Base-by-base conservation (phyloP, 1,284 basidiomycete genomes). In the Neolentinus lepideus region DNA sequence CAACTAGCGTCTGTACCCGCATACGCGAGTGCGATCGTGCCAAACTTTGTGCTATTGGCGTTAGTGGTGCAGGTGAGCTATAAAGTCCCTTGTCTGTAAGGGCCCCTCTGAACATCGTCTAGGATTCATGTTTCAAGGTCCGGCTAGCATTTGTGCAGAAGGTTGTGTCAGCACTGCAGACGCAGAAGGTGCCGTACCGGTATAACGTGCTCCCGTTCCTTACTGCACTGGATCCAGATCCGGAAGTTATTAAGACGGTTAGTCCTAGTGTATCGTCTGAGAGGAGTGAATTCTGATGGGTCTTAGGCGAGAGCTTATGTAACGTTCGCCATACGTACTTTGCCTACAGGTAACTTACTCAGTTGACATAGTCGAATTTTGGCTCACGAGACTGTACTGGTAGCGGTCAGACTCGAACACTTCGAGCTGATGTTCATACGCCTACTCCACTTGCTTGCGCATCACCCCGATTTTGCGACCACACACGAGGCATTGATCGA, bases 91-190 rank as follows among this genome's bases (percentile, higher is more conserved):
- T 11, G 16, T 22, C 10, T 21, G 3, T 46, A 25, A 9, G n/a
- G 9, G 9, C 19, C 9, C n/a, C 45, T 46, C 31, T 16, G 47
- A 43, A n/a, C n/a, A n/a, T n/a, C n/a, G n/a, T 29, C 27, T 59
- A 95, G 88, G 96, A 99, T 66, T 77, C 90, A 1, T 92, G 86
- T 64, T 98, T 87, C 67, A 83, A 91, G 59, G 92, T 99, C 45
- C 91, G 97, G 43, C 75, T 83, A 55, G 70, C 66, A 2, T 92
- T 97, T 71, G 69, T 98, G 53, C 80, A 77, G 51, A 96, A 95
- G 70, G 73, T 96, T 3, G 71, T 88, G 4, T 67, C 76, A 3
- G 75, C 91, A 33, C 69, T 94, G 11, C 75, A 79, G 27, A 68
- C 71, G 6, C 78, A 83, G 33, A 83, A 85, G 67, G 73, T 96